phyloP scores from a whole-genome alignment of 163 green algal genomes.

The Scenedesmus sp. region DNA sequence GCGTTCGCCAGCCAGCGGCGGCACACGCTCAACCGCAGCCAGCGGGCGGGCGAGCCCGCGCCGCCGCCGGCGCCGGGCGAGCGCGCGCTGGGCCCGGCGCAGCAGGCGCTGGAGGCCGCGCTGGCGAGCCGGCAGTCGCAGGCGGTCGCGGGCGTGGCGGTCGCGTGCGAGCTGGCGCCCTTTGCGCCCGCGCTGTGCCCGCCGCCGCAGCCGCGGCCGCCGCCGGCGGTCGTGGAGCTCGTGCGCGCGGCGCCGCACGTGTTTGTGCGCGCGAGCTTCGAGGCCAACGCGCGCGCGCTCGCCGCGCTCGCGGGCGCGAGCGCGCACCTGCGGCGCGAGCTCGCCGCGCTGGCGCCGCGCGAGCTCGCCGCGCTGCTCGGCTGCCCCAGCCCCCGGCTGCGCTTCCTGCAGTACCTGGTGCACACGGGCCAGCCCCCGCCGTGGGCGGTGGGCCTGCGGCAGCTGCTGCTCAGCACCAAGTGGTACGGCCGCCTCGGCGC shows the following conservation, averaged over 20 bases:
- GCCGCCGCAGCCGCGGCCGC: too few relatives aligned
- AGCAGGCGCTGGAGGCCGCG: too few relatives aligned
- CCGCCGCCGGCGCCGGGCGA: too few relatives aligned
- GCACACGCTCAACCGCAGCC: too few relatives aligned
- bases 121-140: too few relatives aligned
- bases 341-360: background rate
- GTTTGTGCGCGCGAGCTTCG: background rate
- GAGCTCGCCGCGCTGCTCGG: background rate
- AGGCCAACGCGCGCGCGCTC: background rate
- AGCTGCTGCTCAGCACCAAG: conserved; percentile 1
- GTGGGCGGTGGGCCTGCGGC: conserved; percentile 2
- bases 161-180: too few relatives aligned
- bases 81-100: too few relatives aligned
- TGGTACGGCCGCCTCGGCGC: too few relatives aligned
- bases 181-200: too few relatives aligned
- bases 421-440: conserved; percentile 25
- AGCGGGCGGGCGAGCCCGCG: too few relatives aligned
- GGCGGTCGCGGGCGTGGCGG: too few relatives aligned
- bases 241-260: background rate
- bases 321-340: background rate
- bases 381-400: background rate
- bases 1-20: too few relatives aligned
- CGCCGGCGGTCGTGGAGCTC: conserved; percentile 1
- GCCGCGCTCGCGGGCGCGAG: background rate
- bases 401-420: conserved; percentile 36